These are phyloP conservation scores for Roridomyces roridus DNA, from an alignment of 768 basidiomycete genomes.

Conservation along the genomic window DNA sequence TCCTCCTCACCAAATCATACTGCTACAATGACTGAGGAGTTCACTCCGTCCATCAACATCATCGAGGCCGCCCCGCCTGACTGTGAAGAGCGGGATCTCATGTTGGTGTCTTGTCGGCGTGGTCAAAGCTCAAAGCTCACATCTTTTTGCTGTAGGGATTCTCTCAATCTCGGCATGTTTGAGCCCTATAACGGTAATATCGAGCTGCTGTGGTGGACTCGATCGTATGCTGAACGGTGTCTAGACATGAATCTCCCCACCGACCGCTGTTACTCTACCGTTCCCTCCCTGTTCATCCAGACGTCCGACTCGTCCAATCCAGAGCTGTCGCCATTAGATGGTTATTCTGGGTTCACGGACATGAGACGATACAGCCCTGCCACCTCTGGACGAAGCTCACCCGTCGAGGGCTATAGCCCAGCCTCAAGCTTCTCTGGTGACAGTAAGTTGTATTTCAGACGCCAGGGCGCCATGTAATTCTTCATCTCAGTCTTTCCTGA, in stretches of 20 bases:
- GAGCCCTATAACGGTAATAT: slow-evolving; percentile 22
- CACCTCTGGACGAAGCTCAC: slow-evolving; percentile 23
- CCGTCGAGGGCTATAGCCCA: slow-evolving; percentile 21
- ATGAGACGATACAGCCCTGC: slow-evolving; percentile 14
- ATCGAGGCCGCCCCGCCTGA: slow-evolving; percentile 14
- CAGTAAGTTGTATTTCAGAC: slow-evolving; percentile 1
- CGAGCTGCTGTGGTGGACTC: too few species aligned
- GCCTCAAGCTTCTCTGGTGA: slow-evolving; percentile 23
- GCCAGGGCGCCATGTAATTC: not conserved
- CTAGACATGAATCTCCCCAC: slow-evolving; percentile 6
- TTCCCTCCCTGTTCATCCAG: slow-evolving; percentile 21
- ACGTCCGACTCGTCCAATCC: slow-evolving; percentile 14
- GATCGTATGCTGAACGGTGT: not conserved
- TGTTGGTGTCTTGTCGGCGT: slow-evolving; percentile 7
- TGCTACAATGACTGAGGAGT: slow-evolving; percentile 26
- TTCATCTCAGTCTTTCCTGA: slow-evolving; percentile 20
- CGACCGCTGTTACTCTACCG: slow-evolving; percentile 7
- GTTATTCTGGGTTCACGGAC: slow-evolving; percentile 7
- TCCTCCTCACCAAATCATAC: slow-evolving; percentile 5
- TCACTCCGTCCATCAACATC: slow-evolving; percentile 21
- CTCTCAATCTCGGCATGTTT: slow-evolving; percentile 8
- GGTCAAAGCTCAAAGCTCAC: not conserved
- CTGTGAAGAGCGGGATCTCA: slow-evolving; percentile 16
- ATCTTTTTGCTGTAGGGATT: slow-evolving; percentile 8
- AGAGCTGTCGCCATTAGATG: slow-evolving; percentile 17